Percentiles rank a stretch among this genome's conserved stretches.
These are phyloP conservation scores for Pyronema omphalodes DNA, from an alignment of 495 filamentous ascomycete species.

Conservation along the genomic window DNA sequence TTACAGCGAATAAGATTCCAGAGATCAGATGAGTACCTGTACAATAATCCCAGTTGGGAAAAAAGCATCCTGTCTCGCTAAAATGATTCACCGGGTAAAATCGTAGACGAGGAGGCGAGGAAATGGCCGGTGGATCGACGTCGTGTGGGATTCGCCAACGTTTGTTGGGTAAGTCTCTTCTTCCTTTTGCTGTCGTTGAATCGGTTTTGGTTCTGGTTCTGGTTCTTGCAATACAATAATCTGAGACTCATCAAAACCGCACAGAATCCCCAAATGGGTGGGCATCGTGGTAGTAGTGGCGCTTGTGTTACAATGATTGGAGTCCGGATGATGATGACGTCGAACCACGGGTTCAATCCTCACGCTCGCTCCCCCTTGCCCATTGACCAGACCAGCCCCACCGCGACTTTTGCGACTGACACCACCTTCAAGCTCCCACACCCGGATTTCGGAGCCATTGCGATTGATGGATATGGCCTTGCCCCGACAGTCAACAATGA, in stretches of 20 bases:
- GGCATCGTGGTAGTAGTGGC: neutral
- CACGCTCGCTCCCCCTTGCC: slow-evolving; percentile 8
- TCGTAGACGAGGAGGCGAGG: slow-evolving; percentile 64
- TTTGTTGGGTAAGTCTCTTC: no score
- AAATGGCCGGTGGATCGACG: no score
- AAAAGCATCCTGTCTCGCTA: neutral
- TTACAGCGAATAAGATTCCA: neutral
- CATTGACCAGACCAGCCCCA: neutral
- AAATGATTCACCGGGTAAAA: slow-evolving; percentile 35
- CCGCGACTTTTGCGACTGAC: slow-evolving; percentile 25
- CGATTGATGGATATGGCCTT: slow-evolving; percentile 79
- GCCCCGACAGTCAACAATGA: slow-evolving; percentile 68
- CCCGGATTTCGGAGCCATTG: slow-evolving; percentile 65
- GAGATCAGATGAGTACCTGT: neutral
- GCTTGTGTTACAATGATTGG: slow-evolving; percentile 2
- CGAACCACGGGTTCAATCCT: slow-evolving; percentile 7
- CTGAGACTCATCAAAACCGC: slow-evolving; percentile 89
- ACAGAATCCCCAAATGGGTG: slow-evolving; percentile 33
- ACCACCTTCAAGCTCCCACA: slow-evolving; percentile 84
- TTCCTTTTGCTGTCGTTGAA: neutral
- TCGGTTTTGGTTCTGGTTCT: neutral
- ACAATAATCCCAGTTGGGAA: neutral
- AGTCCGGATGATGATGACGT: neutral
- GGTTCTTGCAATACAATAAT: slow-evolving; percentile 64
- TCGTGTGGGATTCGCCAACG: no score